Conservation (phyloP, 1,284 basidiomycete species). For the Chalciporus piperatoides region DNA sequence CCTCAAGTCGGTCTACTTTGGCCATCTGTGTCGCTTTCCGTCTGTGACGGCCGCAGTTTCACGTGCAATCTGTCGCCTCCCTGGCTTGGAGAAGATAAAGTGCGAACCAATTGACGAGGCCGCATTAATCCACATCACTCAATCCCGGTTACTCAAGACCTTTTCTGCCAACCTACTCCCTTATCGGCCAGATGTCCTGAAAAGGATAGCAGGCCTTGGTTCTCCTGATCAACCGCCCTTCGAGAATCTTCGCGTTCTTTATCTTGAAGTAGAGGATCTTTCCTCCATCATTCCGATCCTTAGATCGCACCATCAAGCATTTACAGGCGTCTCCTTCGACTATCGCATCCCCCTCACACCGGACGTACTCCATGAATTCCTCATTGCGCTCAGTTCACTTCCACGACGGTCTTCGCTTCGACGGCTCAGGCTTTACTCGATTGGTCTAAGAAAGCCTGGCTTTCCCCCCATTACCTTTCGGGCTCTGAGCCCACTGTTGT, state of each 20-base stretch:
- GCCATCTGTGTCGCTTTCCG: neutral
- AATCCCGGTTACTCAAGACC: constrained; percentile 2
- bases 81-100: neutral
- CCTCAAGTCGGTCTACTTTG: constrained; percentile 7
- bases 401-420: constrained; percentile 4
- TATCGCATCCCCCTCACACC: neutral
- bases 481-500: constrained; percentile 4
- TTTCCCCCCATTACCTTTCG: neutral
- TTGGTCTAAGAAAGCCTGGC: neutral
- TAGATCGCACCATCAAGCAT: constrained; percentile 5
- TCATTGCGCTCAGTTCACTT: constrained; percentile 8
- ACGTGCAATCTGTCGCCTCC: constrained; percentile 5
- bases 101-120: constrained; percentile 6
- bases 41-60: constrained; percentile 5
- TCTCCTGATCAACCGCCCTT: constrained; percentile 1
- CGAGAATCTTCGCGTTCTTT: constrained; percentile 7
- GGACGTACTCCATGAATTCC: constrained; percentile 1
- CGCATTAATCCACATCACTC: neutral
- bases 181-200: neutral
- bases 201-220: neutral
- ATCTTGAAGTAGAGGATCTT: neutral
- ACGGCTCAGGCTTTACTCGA: neutral
- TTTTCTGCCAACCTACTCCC: neutral
- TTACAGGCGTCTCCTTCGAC: constrained; percentile 3
- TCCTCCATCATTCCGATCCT: constrained; percentile 10